phyloP scores from a whole-genome alignment of 2,329 filamentous ascomycete genomes.

The Salinomyces thailandicus region DNA sequence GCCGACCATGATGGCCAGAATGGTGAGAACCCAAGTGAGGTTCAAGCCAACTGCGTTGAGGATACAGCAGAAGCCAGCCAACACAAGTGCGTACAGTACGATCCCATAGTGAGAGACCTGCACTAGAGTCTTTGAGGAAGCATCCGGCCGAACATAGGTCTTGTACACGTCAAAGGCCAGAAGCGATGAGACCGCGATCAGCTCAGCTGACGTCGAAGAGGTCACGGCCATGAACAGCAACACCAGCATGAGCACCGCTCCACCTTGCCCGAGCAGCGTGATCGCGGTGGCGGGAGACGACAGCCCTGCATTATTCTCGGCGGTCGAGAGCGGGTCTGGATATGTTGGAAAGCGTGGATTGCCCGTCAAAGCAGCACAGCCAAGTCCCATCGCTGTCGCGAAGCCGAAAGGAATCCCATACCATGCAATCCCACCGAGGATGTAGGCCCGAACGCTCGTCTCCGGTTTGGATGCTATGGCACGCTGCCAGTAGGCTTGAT shows the following conservation, averaged over 20 bases:
- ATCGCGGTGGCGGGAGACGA: conserved; percentile 22
- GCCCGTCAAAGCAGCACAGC: conserved; percentile 34
- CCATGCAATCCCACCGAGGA: conserved; percentile 38
- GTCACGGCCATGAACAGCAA: conserved; percentile 24
- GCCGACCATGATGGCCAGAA: conserved; percentile 34
- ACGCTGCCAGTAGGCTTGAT: conserved; percentile 39
- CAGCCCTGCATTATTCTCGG: conserved; percentile 22
- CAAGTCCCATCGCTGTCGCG: conserved; percentile 38
- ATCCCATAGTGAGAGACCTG: conserved; percentile 32
- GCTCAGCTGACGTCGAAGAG: conserved; percentile 27
- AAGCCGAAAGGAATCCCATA: conserved; percentile 41
- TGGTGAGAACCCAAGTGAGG: conserved; percentile 30
- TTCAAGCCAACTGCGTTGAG: conserved; percentile 32
- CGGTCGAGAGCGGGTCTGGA: conserved; percentile 21
- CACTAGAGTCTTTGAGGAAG: conserved; percentile 28
- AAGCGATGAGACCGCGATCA: conserved; percentile 31
- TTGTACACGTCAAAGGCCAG: conserved; percentile 37
- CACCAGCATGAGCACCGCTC: conserved; percentile 22
- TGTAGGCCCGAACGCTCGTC: conserved; percentile 29
- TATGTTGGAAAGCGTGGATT: conserved; percentile 36
- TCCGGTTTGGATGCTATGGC: conserved; percentile 32
- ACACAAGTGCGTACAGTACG: conserved; percentile 30
- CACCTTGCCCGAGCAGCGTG: conserved; percentile 22
- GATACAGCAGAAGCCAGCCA: conserved; percentile 30
- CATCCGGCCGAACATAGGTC: conserved; percentile 30